Percentiles rank a stretch among this genome's conserved stretches.
These are phyloP conservation scores for Amborella trichopoda DNA, from an alignment of 164 flowering plant genomes.

Conservation along the genomic window DNA sequence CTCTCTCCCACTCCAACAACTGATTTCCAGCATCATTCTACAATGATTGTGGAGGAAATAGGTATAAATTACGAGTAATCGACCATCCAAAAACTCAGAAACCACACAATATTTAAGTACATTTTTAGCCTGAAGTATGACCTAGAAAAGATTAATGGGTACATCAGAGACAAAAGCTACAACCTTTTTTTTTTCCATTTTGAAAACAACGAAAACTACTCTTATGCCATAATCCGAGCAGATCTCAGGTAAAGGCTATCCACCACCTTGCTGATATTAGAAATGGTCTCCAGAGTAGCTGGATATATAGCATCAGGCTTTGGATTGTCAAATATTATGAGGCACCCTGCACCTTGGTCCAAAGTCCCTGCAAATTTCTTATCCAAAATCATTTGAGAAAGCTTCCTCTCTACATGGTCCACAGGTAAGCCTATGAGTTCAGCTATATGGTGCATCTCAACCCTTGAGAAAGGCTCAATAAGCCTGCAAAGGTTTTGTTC, in stretches of 20 bases:
- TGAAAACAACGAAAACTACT: not conserved
- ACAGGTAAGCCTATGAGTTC: constrained; percentile 48
- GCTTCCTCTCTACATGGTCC: constrained; percentile 47
- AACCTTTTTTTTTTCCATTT: too few species aligned
- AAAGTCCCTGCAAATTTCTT: constrained; percentile 56
- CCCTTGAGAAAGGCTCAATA: constrained; percentile 60
- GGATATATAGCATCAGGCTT: constrained; percentile 50
- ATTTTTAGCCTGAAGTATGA: too few species aligned
- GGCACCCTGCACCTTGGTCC: constrained; percentile 65
- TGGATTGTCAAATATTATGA: constrained; percentile 46
- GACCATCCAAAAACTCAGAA: too few species aligned
- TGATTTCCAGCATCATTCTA: too few species aligned
- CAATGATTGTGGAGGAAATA: too few species aligned
- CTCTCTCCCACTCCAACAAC: too few species aligned
- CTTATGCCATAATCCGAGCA: constrained; percentile 47
- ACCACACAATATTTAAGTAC: too few species aligned
- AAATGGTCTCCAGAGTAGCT: constrained; percentile 50
- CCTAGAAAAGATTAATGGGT: too few species aligned
- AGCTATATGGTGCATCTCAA: constrained; percentile 49
- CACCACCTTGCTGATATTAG: constrained; percentile 56
- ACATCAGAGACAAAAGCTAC: too few species aligned
- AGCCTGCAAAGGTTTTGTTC: constrained; percentile 64
- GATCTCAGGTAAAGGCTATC: constrained; percentile 49
- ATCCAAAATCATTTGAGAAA: constrained; percentile 62
- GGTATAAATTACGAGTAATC: too few species aligned